Evolutionary conservation across 2,329 filamentous ascomycete species (phyloP).

Genomic region (Peltaster fructicola): DNA sequence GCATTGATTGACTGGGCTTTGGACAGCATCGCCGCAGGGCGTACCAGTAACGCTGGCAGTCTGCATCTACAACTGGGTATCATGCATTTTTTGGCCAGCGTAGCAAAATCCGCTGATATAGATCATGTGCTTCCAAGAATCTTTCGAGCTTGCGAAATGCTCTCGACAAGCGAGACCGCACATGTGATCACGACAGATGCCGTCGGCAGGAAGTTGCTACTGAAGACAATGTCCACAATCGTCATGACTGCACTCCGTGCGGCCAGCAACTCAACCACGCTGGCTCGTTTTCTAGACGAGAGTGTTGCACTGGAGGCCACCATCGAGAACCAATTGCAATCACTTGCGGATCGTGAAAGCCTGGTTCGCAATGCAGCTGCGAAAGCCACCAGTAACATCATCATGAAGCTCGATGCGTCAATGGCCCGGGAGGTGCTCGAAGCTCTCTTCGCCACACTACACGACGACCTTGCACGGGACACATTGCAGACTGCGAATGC

Average conservation of each 20-base stretch:
- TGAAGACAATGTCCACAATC: constrained; percentile 70
- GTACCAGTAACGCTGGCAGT: no score
- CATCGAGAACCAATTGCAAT: constrained; percentile 65
- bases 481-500: constrained; percentile 52
- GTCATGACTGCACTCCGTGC: constrained; percentile 44
- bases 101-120: constrained; percentile 57
- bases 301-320: constrained; percentile 47
- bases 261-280: constrained; percentile 9
- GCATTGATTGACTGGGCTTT: constrained; percentile 56
- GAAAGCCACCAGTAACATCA: constrained; percentile 78
- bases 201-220: constrained; percentile 59
- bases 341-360: constrained; percentile 71
- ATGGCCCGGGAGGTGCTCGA: constrained; percentile 81
- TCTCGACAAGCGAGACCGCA: constrained; percentile 35
- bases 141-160: constrained; percentile 44
- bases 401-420: constrained; percentile 57
- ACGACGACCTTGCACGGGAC: constrained; percentile 41
- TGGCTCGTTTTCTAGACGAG: constrained; percentile 18
- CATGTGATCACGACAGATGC: constrained; percentile 53
- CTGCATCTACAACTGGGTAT: constrained; percentile 64
- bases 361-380: constrained; percentile 80
- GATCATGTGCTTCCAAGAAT: constrained; percentile 46
- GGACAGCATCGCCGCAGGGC: no score
- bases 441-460: constrained; percentile 54
- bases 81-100: constrained; percentile 60